Percentiles rank a stretch among this genome's conserved stretches.
Conservation (phyloP, 179 eudicot species). For the Drosera spatulata region DNA sequence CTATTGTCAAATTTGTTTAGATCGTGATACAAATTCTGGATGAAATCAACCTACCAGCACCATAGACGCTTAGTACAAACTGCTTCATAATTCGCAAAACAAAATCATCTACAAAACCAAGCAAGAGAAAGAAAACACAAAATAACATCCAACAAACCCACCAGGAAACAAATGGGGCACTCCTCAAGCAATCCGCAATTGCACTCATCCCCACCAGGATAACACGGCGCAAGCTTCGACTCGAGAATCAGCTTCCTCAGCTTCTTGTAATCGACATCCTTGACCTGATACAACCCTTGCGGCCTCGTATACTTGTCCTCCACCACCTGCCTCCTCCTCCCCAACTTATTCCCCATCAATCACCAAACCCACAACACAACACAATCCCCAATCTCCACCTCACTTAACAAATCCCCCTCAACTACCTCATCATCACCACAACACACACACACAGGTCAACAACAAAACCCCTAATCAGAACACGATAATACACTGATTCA, state of each 20-base stretch:
- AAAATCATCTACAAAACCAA: neutral
- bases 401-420: too few species aligned
- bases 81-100: neutral
- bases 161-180: conserved; percentile 97
- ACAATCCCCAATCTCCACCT: too few species aligned
- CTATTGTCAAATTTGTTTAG: neutral
- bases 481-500: too few species aligned
- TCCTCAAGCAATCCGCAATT: conserved; percentile 56
- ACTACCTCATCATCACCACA: too few species aligned
- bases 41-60: too few species aligned
- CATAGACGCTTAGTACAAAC: neutral
- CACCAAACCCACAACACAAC: too few species aligned
- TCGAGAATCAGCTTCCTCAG: conserved; percentile 92
- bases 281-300: conserved; percentile 91
- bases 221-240: conserved; percentile 93
- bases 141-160: conserved; percentile 15
- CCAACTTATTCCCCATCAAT: conserved; percentile 60
- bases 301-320: conserved; percentile 96
- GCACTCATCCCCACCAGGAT: conserved; percentile 86
- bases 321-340: conserved; percentile 69
- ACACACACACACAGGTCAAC: too few species aligned
- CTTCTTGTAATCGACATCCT: conserved; percentile 81
- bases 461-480: too few species aligned
- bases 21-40: too few species aligned
- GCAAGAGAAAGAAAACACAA: neutral